Evolutionary conservation across 2,329 filamentous ascomycete genomes (phyloP), one percentile per base, ranked within the genome.

Genomic region (Trichophaea hybrida): DNA sequence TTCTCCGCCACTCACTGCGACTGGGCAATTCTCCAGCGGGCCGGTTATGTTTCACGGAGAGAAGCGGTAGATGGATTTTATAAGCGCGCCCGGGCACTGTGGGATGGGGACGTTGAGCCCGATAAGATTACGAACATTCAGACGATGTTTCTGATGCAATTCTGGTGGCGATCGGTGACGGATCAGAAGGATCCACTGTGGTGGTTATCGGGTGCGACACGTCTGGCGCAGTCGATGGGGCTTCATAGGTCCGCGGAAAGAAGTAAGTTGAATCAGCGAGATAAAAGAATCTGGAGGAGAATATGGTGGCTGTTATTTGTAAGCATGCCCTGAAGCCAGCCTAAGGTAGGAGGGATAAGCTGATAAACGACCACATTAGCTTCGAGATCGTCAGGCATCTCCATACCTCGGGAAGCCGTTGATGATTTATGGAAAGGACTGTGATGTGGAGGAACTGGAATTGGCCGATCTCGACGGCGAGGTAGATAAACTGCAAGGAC

Each of bases 1-100:
- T 75, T 80, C 50, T 78, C 77, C 0, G 74, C 76, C 2, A 79
- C 75, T 3, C 74, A 80, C 48, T 80, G 78, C 62, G 74, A 76
- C 13, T 75, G 77, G 35, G 69, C 69, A 1, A 73, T 72, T 0
- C 71, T 80, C 24, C 53, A 56, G 35, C 43, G 44, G 15, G 58
- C 58, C 6, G 64, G 69, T 0, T 70, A 69, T 15, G 74, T 78
- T 43, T 77, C 76, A 0, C 77, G 77, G 61, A 69, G 70, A 15
- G 73, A 76, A 57, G 74, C 77, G 0, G 75, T 76, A 44, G 72
- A 75, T 61, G 77, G 77, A 10, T 74, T 79, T 6, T 80, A 80
- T 59, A 75, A 74, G 2, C 69, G 75, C 1, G 76, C 77, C 0
- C 75, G 77, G 59, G 72, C 75, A 12, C 73, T 80, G 0, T 80